Conservation (phyloP, 306 rosid species). For the Mucuna pruriens region DNA sequence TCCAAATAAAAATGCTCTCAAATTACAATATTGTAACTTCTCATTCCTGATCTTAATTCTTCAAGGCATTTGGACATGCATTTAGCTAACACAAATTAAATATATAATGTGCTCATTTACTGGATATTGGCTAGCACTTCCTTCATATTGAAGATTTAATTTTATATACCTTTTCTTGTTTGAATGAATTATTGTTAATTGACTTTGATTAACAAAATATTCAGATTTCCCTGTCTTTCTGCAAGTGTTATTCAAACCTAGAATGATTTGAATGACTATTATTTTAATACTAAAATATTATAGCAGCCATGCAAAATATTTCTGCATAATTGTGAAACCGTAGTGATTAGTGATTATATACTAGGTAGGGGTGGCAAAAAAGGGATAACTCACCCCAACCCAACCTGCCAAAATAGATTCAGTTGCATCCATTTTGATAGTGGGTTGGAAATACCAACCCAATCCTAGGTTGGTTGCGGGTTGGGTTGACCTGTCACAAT, state of each 20-base stretch:
- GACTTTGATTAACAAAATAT: neutral
- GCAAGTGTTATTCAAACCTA: neutral
- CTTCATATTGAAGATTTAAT: neutral
- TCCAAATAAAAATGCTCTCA: too few species aligned
- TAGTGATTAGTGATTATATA: neutral
- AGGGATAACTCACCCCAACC: neutral
- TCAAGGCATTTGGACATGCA: neutral
- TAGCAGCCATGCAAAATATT: neutral
- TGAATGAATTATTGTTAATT: neutral
- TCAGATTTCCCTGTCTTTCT: neutral
- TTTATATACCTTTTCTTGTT: neutral
- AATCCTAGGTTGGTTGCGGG: neutral
- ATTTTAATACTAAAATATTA: constrained; percentile 11
- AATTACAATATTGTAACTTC: too few species aligned
- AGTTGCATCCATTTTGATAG: neutral
- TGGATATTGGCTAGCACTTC: neutral
- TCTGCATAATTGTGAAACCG: neutral
- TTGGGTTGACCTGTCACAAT: neutral
- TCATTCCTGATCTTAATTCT: too few species aligned
- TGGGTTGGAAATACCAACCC: neutral
- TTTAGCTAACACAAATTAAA: neutral
- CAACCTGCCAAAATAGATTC: neutral
- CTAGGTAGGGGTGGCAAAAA: neutral
- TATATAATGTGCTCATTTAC: neutral
- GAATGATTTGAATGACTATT: neutral